These are phyloP conservation scores for Trichophyton equinum DNA, from an alignment of 2,329 filamentous ascomycete genomes.

Conservation along the genomic window DNA sequence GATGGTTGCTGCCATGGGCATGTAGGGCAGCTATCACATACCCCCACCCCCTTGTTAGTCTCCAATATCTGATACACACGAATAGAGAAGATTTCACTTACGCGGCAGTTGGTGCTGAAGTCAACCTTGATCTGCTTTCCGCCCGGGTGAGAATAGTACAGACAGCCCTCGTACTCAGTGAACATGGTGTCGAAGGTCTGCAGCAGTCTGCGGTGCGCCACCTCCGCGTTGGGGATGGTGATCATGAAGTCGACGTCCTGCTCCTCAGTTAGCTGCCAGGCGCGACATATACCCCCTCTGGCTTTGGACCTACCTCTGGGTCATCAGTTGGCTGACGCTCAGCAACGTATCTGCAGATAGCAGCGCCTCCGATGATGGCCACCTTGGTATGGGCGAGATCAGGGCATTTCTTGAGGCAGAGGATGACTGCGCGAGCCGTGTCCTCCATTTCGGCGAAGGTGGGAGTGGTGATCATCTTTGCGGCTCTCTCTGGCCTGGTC, in stretches of 20 bases:
- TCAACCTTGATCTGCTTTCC: slow-evolving; percentile 8
- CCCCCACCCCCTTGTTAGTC: neutral
- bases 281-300: neutral
- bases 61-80: neutral
- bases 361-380: slow-evolving; percentile 8
- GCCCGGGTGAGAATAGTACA: slow-evolving; percentile 3
- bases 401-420: slow-evolving; percentile 3
- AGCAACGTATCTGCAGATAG: neutral
- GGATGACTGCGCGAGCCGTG: slow-evolving; percentile 6
- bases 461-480: slow-evolving; percentile 4
- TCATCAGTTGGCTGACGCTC: neutral
- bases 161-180: neutral
- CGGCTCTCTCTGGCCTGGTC: neutral
- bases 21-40: slow-evolving; percentile 5
- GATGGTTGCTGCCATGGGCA: slow-evolving; percentile 4
- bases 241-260: slow-evolving; percentile 10
- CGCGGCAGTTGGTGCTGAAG: slow-evolving; percentile 10
- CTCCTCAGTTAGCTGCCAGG: neutral
- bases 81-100: neutral
- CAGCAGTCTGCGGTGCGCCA: slow-evolving; percentile 6
- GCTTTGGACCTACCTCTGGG: neutral
- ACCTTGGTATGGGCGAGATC: slow-evolving; percentile 5
- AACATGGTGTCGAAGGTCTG: slow-evolving; percentile 3
- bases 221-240: slow-evolving; percentile 5
- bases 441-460: slow-evolving; percentile 8